Evolutionary conservation across 306 rosid genomes (phyloP), one percentile per base, ranked within the genome.

Genomic region (Prunus mira): DNA sequence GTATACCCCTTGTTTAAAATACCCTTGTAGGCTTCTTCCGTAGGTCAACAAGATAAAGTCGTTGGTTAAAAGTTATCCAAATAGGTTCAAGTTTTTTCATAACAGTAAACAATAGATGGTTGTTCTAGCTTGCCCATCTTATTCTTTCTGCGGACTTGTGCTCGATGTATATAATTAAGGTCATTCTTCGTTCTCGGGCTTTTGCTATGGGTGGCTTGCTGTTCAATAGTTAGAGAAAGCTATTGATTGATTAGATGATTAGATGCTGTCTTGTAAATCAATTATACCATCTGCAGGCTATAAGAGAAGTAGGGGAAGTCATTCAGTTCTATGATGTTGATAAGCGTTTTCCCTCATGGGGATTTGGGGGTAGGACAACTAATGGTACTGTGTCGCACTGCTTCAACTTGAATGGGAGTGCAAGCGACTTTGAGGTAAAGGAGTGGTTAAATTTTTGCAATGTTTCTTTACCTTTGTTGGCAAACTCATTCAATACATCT

Each of bases 281-380:
- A 41, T 13, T 73, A 10, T 69, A 62, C 49, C 12, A 19, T 54
- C 58, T 82, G 81, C 79, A 94, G 97, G 97, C 93, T 25, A 94
- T 94, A 75, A 74, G 62, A 82, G 90, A 91, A 78, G 96, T 91
- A 66, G 98, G 94, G 34, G 93, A 90, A 72, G 98, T 94, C 69
- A 91, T 91, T 85, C 95, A 91, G 79, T 91, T 94, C 74, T 94
- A 91, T 63, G 95, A 91, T 82, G 78, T 89, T 52, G 91, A 91
- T 72, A 86, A 74, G 71, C 82, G 61, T 27, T 94, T 94, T 84
- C 97, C 97, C 34, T 91, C 96, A 41, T 90, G 97, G 96, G 98
- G 98, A n/a, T 94, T 94, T 79, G 97, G 98, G 81, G 97, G 93
- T 80, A 82, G 78, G 77, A 46, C 78, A 56, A 64, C 3, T 15